Conservation (phyloP, 2,329 filamentous ascomycete genomes). For the Pseudogymnoascus sp. region DNA sequence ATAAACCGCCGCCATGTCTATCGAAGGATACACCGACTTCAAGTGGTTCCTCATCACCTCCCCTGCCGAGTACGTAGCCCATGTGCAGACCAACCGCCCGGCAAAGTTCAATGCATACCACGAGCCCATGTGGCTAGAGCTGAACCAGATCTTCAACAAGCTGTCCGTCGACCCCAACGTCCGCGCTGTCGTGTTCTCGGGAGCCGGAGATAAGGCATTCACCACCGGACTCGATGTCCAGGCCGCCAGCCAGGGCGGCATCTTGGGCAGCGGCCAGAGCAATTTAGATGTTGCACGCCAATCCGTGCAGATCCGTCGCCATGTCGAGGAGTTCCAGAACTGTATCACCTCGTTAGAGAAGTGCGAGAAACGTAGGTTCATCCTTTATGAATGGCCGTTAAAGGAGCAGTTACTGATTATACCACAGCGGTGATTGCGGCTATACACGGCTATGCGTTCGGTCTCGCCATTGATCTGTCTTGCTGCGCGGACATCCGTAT, state of each 20-base stretch:
- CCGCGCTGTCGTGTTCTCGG: conserved; percentile 70
- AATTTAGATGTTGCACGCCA: conserved; percentile 53
- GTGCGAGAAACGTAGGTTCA: conserved; percentile 71
- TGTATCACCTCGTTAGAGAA: conserved; percentile 68
- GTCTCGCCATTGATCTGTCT: conserved; percentile 67
- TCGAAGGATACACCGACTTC: conserved; percentile 37
- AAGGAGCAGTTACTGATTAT: not conserved
- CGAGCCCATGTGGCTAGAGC: conserved; percentile 77
- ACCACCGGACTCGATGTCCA: conserved; percentile 78
- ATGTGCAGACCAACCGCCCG: conserved; percentile 85
- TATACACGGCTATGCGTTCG: conserved; percentile 69
- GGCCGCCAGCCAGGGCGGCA: conserved; percentile 48
- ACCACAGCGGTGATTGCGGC: conserved; percentile 66
- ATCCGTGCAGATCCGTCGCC: conserved; percentile 52
- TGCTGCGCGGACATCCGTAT: conserved; percentile 64
- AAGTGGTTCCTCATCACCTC: conserved; percentile 67
- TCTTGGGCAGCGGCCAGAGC: conserved; percentile 30
- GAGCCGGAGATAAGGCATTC: conserved; percentile 75
- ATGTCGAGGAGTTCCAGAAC: conserved; percentile 73
- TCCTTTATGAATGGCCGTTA: not conserved
- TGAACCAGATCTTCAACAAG: conserved; percentile 60
- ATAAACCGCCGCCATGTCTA: not conserved
- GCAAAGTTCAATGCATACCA: conserved; percentile 83
- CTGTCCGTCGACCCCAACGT: conserved; percentile 66
- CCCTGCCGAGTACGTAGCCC: conserved; percentile 66